Base-by-base conservation (phyloP, 1,284 basidiomycete genomes). In the Sanghuangporus sanghuang region DNA sequence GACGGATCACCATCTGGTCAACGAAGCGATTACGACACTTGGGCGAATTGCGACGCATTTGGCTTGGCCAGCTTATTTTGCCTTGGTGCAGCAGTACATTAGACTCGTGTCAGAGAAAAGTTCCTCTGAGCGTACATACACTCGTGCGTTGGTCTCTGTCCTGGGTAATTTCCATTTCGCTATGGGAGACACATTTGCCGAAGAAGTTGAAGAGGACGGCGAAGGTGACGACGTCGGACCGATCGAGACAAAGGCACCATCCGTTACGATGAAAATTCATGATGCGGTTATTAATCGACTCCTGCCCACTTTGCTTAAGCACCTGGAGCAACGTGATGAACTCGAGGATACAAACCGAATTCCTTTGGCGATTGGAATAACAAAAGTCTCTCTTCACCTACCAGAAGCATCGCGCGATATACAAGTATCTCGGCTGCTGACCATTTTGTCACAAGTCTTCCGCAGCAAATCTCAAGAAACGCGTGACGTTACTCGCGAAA, bases 401-500 rank as follows among this genome's bases (percentile, higher is more conserved):
- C 95, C 97, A 0, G 76, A 77, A n/a, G 76, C 79, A 2, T 77
- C 80, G 0, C 85, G 87, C n/a, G 82, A 87, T 52, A 77, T 84
- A 0, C 94, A 98, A 69, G 85, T 96, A 48, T 79, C 85, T 0
- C 86, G 90, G 49, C 79, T 98, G 6, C 75, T 99, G 67, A 96
- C 92, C 1, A 86, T 91, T 14, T 82, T 98, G 54, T 87, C 89
- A 62, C 95, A 97, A 71, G 89, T 94, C 52, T 80, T 99, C 62
- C 89, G 94, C 11, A 95, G 93, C 75, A 93, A 89, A 71, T 95
- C 95, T 23, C 95, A 97, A 73, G 95, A 98, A 69, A 96, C 95
- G 0, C 84, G 97, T 63, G 95, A 98, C 71, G 81, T 96, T 44
- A 85, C 90, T 2, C 85, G 95, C 12, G 92, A 95, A 62, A 92